Conservation (phyloP, 169 alveolate species). For the Plasmodium berghei region DNA sequence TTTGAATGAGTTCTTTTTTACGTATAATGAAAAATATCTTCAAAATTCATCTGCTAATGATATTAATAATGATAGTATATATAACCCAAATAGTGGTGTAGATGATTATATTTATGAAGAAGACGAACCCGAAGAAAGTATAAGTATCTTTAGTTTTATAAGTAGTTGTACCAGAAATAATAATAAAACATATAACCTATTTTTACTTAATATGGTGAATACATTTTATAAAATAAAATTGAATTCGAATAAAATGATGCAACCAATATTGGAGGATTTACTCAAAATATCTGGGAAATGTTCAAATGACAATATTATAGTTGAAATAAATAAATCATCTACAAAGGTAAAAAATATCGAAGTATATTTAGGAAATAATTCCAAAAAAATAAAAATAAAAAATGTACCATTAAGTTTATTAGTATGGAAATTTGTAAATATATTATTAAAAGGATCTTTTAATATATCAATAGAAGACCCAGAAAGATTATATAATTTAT, state of each 20-base stretch:
- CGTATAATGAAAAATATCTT: slow-evolving; percentile 28
- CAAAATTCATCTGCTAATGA: neutral
- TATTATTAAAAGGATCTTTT: slow-evolving; percentile 58
- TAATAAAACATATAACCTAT: slow-evolving; percentile 20
- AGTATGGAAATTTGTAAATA: slow-evolving; percentile 70
- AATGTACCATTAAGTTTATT: slow-evolving; percentile 53
- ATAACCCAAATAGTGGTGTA: neutral
- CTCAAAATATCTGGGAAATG: slow-evolving; percentile 25
- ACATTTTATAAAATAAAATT: slow-evolving; percentile 60
- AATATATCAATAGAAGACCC: slow-evolving; percentile 52
- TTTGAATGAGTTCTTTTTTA: slow-evolving; percentile 55
- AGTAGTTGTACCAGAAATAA: neutral
- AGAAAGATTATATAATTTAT: slow-evolving; percentile 58
- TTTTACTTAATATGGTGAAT: slow-evolving; percentile 59
- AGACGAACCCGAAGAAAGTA: neutral
- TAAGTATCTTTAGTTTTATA: too few species aligned
- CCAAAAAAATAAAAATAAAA: slow-evolving; percentile 38
- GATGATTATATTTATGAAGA: slow-evolving; percentile 49
- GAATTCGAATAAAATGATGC: slow-evolving; percentile 31
- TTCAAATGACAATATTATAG: slow-evolving; percentile 14
- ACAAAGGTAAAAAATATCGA: slow-evolving; percentile 38
- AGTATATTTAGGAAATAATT: slow-evolving; percentile 14
- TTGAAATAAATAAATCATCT: slow-evolving; percentile 44
- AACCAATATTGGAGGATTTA: slow-evolving; percentile 10
- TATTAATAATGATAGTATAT: neutral